Percentiles rank a stretch among this genome's conserved stretches.
These are phyloP conservation scores for Leccinum disarticulatum DNA, from an alignment of 768 basidiomycete species.

Conservation along the genomic window DNA sequence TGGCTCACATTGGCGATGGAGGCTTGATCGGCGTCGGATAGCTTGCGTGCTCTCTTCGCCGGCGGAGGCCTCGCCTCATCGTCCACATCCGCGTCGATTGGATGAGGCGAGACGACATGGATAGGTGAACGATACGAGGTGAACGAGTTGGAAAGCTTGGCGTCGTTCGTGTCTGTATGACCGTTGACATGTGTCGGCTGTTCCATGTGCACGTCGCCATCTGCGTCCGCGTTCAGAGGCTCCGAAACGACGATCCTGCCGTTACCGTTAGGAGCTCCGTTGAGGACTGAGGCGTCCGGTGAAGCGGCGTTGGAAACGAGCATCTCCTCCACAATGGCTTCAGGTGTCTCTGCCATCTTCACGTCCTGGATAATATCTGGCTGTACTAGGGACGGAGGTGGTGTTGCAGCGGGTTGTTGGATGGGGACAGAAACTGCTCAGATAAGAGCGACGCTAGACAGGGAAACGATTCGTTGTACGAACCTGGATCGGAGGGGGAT, in stretches of 20 bases:
- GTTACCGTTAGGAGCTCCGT: constrained; percentile 20
- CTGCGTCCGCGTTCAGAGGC: constrained; percentile 19
- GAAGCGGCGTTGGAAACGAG: constrained; percentile 13
- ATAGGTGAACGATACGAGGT: constrained; percentile 35
- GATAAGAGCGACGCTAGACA: constrained; percentile 30
- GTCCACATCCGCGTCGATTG: constrained; percentile 14
- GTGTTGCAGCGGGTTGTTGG: constrained; percentile 46
- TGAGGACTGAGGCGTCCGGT: constrained; percentile 8
- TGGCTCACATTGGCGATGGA: constrained; percentile 70
- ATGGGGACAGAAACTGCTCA: constrained; percentile 43
- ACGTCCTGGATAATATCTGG: constrained; percentile 52
- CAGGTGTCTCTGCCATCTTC: constrained; percentile 46
- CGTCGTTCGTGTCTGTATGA: constrained; percentile 11
- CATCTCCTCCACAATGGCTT: constrained; percentile 18
- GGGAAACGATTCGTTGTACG: constrained; percentile 22
- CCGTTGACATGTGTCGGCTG: constrained; percentile 27
- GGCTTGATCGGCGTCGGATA: constrained; percentile 74
- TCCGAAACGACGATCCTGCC: constrained; percentile 36
- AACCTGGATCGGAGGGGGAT: constrained; percentile 54
- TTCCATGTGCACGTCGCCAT: constrained; percentile 35
- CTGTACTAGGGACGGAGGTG: constrained; percentile 45
- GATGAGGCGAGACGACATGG: constrained; percentile 33
- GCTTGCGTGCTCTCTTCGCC: constrained; percentile 75
- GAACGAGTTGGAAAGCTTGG: constrained; percentile 27
- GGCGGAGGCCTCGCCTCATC: constrained; percentile 73